A percentile compares a stretch with the other conserved stretches of the same genome.
Conservation (phyloP, 1,139 yeast species). For the Zygotorulaspora mrakii region DNA sequence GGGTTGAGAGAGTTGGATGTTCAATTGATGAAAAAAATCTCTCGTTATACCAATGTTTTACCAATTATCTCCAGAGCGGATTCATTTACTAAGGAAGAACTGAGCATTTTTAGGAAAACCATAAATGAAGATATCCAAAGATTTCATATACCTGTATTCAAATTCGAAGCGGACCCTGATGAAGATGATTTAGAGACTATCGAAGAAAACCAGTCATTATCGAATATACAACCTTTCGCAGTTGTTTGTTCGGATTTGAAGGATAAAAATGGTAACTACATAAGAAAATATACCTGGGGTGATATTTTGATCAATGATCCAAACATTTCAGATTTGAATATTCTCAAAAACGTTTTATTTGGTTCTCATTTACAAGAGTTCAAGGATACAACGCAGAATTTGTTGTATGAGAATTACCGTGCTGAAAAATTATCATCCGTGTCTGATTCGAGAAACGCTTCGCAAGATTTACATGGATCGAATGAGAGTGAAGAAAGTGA, state of each 20-base stretch:
- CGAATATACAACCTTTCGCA: slow-evolving; percentile 67
- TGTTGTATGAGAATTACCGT: slow-evolving; percentile 74
- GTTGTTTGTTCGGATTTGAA: slow-evolving; percentile 61
- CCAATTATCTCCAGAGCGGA: slow-evolving; percentile 72
- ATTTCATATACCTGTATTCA: slow-evolving; percentile 67
- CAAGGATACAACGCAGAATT: slow-evolving; percentile 76
- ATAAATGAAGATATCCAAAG: slow-evolving; percentile 57
- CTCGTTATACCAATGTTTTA: slow-evolving; percentile 66
- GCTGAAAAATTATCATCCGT: slow-evolving; percentile 59
- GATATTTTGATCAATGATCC: slow-evolving; percentile 50
- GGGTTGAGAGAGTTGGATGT: slow-evolving; percentile 72
- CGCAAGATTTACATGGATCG: slow-evolving; percentile 5
- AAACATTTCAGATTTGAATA: slow-evolving; percentile 56
- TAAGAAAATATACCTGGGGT: slow-evolving; percentile 79
- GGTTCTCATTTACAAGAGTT: slow-evolving; percentile 77
- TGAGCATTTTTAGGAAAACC: slow-evolving; percentile 50
- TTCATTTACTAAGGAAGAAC: slow-evolving; percentile 58
- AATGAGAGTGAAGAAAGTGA: slow-evolving; percentile 7
- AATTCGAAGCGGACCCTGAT: slow-evolving; percentile 50
- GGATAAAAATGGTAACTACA: slow-evolving; percentile 51
- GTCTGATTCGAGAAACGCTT: slow-evolving; percentile 22
- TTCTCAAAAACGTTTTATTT: slow-evolving; percentile 62
- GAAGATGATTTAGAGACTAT: slow-evolving; percentile 63
- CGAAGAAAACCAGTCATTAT: slow-evolving; percentile 60
- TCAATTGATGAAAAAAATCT: slow-evolving; percentile 60